A percentile compares a stretch with the other conserved stretches of the same genome.
Conservation (phyloP, 495 filamentous ascomycete genomes). For the Talaromyces adpressus region DNA sequence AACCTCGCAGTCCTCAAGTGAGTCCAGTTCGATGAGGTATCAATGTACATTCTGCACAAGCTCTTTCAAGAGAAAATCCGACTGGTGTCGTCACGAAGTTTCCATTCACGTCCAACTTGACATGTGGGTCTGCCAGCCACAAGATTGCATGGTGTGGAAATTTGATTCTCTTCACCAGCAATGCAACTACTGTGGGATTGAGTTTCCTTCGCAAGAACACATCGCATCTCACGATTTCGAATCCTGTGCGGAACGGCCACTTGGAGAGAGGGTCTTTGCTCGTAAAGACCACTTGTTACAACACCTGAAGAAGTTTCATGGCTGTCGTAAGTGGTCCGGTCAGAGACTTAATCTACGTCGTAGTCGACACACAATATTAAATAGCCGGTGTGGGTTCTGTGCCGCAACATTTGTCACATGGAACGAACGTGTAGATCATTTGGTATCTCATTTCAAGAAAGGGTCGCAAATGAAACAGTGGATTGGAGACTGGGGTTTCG, state of each 20-base stretch:
- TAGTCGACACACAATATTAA: constrained; percentile 46
- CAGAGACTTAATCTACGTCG: constrained; percentile 66
- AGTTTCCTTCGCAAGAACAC: constrained; percentile 53
- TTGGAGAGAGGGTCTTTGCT: constrained; percentile 66
- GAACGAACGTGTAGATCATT: constrained; percentile 55
- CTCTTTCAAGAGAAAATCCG: constrained; percentile 75
- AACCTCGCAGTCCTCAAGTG: constrained; percentile 30
- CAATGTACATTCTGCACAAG: constrained; percentile 83
- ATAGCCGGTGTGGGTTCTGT: constrained; percentile 69
- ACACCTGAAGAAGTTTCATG: constrained; percentile 72
- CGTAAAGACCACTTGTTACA: constrained; percentile 81
- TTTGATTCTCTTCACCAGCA: constrained; percentile 14
- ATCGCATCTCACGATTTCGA: constrained; percentile 65
- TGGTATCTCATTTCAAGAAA: constrained; percentile 62
- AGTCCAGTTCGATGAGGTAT: constrained; percentile 35
- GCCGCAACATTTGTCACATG: constrained; percentile 52
- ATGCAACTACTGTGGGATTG: constrained; percentile 63
- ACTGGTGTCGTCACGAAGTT: constrained; percentile 81
- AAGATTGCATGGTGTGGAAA: neutral
- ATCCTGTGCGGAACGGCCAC: constrained; percentile 57
- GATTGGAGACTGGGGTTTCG: constrained; percentile 69
- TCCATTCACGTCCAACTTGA: constrained; percentile 71
- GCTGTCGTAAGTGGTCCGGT: constrained; percentile 50
- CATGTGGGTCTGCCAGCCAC: constrained; percentile 67
- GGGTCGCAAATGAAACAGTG: constrained; percentile 62